Evolutionary conservation across 2,329 filamentous ascomycete species (phyloP).

Genomic region (Pestalotiopsis sp.): DNA sequence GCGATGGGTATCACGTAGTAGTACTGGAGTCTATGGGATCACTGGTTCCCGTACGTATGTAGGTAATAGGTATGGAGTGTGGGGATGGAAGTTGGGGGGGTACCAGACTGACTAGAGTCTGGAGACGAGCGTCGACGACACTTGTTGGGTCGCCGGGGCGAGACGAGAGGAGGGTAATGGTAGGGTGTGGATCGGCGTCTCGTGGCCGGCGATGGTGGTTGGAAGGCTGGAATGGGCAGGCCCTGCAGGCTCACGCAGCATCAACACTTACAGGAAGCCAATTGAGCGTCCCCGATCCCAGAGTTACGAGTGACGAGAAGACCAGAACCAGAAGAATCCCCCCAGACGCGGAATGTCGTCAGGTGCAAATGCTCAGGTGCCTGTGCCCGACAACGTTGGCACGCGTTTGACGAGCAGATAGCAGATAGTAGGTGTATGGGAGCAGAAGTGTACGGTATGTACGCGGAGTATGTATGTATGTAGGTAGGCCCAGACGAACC

Average conservation of each 20-base stretch:
- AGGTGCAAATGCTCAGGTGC: constrained; percentile 8
- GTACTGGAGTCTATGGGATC: constrained; percentile 1
- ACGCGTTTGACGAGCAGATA: too few species aligned
- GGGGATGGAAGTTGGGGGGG: constrained; percentile 22
- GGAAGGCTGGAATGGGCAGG: constrained; percentile 13
- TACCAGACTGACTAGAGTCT: neutral
- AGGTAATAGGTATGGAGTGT: constrained; percentile 21
- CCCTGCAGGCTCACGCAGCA: constrained; percentile 16
- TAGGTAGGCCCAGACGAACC: neutral
- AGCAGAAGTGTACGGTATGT: too few species aligned
- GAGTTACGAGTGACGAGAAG: neutral
- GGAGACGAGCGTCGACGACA: constrained; percentile 18
- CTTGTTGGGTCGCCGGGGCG: constrained; percentile 17
- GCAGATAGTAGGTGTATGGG: too few species aligned
- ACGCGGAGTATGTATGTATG: too few species aligned
- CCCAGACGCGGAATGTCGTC: neutral
- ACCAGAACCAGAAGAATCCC: neutral
- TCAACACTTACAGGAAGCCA: constrained; percentile 12
- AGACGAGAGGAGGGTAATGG: constrained; percentile 17
- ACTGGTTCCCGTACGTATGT: neutral
- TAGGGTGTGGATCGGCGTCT: constrained; percentile 13
- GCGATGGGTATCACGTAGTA: constrained; percentile 28
- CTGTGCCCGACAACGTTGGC: constrained; percentile 2
- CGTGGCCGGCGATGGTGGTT: constrained; percentile 8
- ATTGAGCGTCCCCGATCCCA: constrained; percentile 10